Evolutionary conservation across 2,329 filamentous ascomycete species (phyloP), one percentile per base, ranked within the genome.

Genomic region (Pseudocercospora crystallina): DNA sequence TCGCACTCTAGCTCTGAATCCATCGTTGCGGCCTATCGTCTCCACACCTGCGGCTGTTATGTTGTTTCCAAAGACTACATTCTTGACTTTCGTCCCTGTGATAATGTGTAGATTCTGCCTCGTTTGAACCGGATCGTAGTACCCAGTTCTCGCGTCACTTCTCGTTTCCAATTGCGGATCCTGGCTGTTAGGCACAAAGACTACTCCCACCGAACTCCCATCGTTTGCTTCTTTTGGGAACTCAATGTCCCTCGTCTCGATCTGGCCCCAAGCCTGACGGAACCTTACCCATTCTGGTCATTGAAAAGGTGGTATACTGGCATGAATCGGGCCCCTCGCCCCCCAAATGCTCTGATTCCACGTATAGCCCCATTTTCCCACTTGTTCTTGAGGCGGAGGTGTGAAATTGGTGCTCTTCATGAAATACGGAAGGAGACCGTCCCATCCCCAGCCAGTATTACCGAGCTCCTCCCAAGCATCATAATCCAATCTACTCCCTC

Each of bases 391-490:
- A 8, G 51, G 47, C 8, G 43, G 44, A 37, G 34, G 30, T n/a
- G 45, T 38, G 15, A 49, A 49, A 1, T 47, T 54, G 20, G 53
- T 55, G 13, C 43, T 51, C 47, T 57, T 64, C 39, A 49, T 58
- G 47, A 53, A 63, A 38, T 58, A 60, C 13, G 55, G 61, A 11
- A 49, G 8, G 0, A 56, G 37, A 9, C 32, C 48, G 8, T 54
- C 35, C 54, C 56, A 61, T 31, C 56, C 54, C 56, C 58, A 61
- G n/a, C 54, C 58, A 15, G 43, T 17, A 33, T 60, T 60, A 8
- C 58, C 56, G 10, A 60, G 43, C 26, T 39, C 34, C n/a, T 55
- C 67, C 72, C 73, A 75, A 2, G 71, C 69, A 54, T 75, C 64
- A 26, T 73, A 73, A 50, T 72, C 70, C 5, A 56, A 65, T 13